Evolutionary conservation across 495 filamentous ascomycete species (phyloP).

Genomic region (Neohortaea acidophila): DNA sequence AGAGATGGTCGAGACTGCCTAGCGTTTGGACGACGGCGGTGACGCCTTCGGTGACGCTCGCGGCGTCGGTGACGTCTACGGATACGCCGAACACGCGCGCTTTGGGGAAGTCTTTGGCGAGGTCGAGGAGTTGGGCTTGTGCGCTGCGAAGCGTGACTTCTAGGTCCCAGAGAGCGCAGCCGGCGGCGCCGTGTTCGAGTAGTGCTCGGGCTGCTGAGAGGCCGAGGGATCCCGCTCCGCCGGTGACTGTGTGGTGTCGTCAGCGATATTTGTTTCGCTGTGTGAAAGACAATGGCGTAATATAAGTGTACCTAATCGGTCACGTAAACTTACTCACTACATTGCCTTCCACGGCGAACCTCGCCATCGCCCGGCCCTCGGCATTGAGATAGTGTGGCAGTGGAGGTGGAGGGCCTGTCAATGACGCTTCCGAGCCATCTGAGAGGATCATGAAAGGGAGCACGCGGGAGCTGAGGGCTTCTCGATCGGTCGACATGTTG

Average conservation of each 20-base stretch:
- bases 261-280: not conserved
- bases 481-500: conserved; percentile 15
- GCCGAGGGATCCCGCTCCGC: conserved; percentile 53
- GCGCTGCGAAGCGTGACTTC: conserved; percentile 30
- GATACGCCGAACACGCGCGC: conserved; percentile 32
- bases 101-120: conserved; percentile 39
- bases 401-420: conserved; percentile 35
- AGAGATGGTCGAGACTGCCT: conserved; percentile 41
- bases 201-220: conserved; percentile 43
- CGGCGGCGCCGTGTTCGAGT: conserved; percentile 53
- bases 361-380: conserved; percentile 34
- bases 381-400: conserved; percentile 30
- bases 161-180: conserved; percentile 49
- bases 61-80: conserved; percentile 44
- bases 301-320: too few species aligned
- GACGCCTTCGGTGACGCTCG: conserved; percentile 29
- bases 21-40: conserved; percentile 26
- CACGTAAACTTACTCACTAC: conserved; percentile 34
- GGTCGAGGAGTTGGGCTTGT: conserved; percentile 25
- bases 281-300: too few species aligned
- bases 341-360: conserved; percentile 49
- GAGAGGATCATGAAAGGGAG: conserved; percentile 47
- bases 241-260: conserved; percentile 36
- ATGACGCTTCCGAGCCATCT: conserved; percentile 31
- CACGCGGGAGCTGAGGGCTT: conserved; percentile 21